Evolutionary conservation across 192 early-diverging fungal genomes (phyloP), one percentile per base, ranked within the genome.

Genomic region (Piromyces sp.): DNA sequence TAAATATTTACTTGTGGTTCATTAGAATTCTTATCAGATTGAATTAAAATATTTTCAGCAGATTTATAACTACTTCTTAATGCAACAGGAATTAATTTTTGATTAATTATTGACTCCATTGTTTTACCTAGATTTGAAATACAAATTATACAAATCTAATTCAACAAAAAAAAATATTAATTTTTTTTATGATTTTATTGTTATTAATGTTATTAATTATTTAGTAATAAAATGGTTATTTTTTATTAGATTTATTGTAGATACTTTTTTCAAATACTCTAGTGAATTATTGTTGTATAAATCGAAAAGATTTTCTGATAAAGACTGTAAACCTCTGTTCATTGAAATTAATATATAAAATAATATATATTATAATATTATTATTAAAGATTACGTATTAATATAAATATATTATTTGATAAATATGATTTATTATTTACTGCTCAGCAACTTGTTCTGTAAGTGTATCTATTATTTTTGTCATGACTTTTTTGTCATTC

Each of bases 41-140:
- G 93, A 84, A 98, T 96, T 78, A 98, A 85, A 19, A 98, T 90
- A 84, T 97, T 97, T 68, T 96, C 97, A 79, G 95, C 92, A 28
- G 92, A 89, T 1, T 92, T 93, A 83, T 95, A 93, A 30, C 91
- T 11, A n/a, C 5, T 19, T n/a, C 9, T 68, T n/a, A 68, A 17
- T 11, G 26, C 4, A n/a, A 26, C 26, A 26, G 51, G 51, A n/a
- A 68, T 92, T 78, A 92, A 91, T 3, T 96, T 95, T 80, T 92
- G 89, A 81, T 92, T 92, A 30, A 97, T 86, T 11, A 93, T 95
- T 81, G 87, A 89, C 84, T 97, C 96, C 95, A 98, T 96, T 13
- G 94, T 93, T n/a, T 92, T 91, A 19, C 96, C 97, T 5, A 95
- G 91, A 38, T 95, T 93, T 79, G 96, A 87, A 79, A 98, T 92